Percentiles rank a stretch among this genome's conserved stretches.
Conservation (phyloP, 2,329 filamentous ascomycete genomes). For the Diaporthe sp. region DNA sequence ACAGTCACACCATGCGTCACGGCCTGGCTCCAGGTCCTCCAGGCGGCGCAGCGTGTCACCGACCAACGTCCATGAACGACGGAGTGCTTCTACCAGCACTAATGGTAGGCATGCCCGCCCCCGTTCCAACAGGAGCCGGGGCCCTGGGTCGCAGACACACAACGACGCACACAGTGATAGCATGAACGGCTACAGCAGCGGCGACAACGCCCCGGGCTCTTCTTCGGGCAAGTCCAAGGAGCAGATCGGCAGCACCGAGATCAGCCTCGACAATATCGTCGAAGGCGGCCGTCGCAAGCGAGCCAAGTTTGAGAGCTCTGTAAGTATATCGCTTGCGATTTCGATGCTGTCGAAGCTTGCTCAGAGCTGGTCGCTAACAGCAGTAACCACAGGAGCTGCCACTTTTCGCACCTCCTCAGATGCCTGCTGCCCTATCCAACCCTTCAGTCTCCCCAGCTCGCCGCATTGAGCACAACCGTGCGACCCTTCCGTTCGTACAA, state of each 20-base stretch:
- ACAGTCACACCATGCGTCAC: slow-evolving; percentile 72
- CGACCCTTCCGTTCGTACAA: slow-evolving; percentile 80
- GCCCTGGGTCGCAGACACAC: slow-evolving; percentile 56
- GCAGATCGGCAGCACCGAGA: slow-evolving; percentile 92
- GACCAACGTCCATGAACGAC: slow-evolving; percentile 74
- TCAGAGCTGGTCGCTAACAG: slow-evolving; percentile 29
- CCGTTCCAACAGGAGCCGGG: slow-evolving; percentile 77
- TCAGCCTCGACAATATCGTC: slow-evolving; percentile 97
- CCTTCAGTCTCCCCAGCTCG: slow-evolving; percentile 96
- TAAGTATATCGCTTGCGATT: slow-evolving; percentile 66
- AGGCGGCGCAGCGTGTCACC: slow-evolving; percentile 85
- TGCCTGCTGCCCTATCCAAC: slow-evolving; percentile 94
- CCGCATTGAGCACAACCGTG: slow-evolving; percentile 78
- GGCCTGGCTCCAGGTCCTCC: slow-evolving; percentile 78
- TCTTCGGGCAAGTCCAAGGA: slow-evolving; percentile 84
- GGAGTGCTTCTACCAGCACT: slow-evolving; percentile 79
- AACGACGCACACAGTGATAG: slow-evolving; percentile 75
- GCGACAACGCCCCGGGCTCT: slow-evolving; percentile 83
- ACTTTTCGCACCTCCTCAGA: slow-evolving; percentile 92
- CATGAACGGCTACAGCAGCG: slow-evolving; percentile 85
- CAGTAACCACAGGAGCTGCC: slow-evolving; percentile 81
- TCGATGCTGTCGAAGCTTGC: not conserved
- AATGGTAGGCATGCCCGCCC: slow-evolving; percentile 76
- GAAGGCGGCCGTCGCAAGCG: slow-evolving; percentile 96
- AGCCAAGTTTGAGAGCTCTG: slow-evolving; percentile 96